These are phyloP conservation scores for Quillaja saponaria DNA, from an alignment of 306 rosid genomes.

Conservation along the genomic window DNA sequence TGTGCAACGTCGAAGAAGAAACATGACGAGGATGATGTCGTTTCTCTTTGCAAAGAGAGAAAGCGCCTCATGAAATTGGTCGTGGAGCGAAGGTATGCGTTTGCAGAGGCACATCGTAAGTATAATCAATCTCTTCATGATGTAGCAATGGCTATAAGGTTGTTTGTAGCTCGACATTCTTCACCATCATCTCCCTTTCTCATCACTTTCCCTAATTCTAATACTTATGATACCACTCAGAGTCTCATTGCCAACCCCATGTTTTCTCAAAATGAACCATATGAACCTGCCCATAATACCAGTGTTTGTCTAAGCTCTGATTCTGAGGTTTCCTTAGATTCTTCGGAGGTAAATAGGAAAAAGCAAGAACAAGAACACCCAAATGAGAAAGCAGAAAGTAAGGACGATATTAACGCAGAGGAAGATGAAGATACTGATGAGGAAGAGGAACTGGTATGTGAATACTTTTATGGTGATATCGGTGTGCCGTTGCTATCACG, in stretches of 20 bases:
- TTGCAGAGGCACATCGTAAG: slow-evolving; percentile 89
- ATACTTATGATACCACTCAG: slow-evolving; percentile 46
- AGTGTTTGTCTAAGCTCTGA: slow-evolving; percentile 53
- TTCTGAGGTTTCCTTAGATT: slow-evolving; percentile 54
- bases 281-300: slow-evolving; percentile 67
- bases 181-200: slow-evolving; percentile 81
- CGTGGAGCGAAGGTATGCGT: slow-evolving; percentile 78
- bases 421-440: slow-evolving; percentile 56
- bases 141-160: slow-evolving; percentile 72
- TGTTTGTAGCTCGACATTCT: slow-evolving; percentile 87
- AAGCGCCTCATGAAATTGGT: slow-evolving; percentile 70
- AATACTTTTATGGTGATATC: slow-evolving; percentile 83
- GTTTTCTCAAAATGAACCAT: slow-evolving; percentile 78
- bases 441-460: slow-evolving; percentile 44
- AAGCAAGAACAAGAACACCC: too few relatives aligned
- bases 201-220: slow-evolving; percentile 78
- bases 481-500: slow-evolving; percentile 77
- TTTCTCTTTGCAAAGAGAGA: slow-evolving; percentile 84
- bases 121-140: slow-evolving; percentile 72
- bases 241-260: slow-evolving; percentile 74
- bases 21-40: slow-evolving; percentile 85
- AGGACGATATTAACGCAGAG: slow-evolving; percentile 55
- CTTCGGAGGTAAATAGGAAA: too few relatives aligned
- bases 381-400: too few relatives aligned
- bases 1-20: slow-evolving; percentile 91